Conservation (phyloP, 345 rosid species). For the Eucalyptus marginata region DNA sequence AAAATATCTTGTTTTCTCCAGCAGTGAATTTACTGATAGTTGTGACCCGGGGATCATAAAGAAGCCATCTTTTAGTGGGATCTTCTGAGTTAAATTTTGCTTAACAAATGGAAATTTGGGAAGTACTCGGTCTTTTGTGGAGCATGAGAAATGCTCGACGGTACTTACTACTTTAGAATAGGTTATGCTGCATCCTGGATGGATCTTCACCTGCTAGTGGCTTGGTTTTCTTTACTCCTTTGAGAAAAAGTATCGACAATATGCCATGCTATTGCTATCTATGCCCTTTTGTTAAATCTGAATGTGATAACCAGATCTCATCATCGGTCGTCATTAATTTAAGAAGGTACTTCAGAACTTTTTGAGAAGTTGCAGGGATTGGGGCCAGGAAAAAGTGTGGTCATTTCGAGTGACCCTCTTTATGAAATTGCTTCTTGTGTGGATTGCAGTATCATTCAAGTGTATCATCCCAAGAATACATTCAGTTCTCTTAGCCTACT, state of each 20-base stretch:
- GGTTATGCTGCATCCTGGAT: neutral
- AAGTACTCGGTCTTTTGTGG: neutral
- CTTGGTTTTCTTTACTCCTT: neutral
- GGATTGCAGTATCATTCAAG: neutral
- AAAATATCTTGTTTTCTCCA: neutral
- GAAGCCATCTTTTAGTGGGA: neutral
- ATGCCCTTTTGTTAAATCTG: neutral
- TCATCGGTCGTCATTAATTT: neutral
- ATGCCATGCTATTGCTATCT: neutral
- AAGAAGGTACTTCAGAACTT: neutral
- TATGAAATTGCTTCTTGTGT: neutral
- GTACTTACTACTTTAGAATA: neutral
- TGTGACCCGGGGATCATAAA: neutral
- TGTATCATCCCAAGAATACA: neutral
- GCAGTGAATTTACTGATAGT: neutral
- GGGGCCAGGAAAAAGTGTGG: neutral
- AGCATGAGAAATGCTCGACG: neutral
- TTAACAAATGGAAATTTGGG: neutral
- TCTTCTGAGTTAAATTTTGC: neutral
- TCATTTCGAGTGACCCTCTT: neutral
- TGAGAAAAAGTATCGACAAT: neutral
- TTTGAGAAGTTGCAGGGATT: neutral
- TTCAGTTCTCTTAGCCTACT: neutral
- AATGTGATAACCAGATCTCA: neutral
- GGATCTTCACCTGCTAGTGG: neutral